Evolutionary conservation across 805 yeast genomes (phyloP).

Genomic region (Wickerhamiella cacticola): DNA sequence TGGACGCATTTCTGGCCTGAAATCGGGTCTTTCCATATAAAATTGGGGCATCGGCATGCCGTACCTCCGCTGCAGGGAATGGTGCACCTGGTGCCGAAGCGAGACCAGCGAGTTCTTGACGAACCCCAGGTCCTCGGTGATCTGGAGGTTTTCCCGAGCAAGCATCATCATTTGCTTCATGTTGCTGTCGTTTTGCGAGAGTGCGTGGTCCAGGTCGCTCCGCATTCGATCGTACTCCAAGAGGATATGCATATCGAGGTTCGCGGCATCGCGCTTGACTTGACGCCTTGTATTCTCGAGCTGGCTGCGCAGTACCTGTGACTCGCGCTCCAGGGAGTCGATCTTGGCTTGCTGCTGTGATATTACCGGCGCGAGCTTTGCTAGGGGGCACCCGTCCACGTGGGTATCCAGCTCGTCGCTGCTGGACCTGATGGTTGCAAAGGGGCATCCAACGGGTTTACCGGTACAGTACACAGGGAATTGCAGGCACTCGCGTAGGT

Average conservation of each 20-base stretch:
- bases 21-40: background rate
- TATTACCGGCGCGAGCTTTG: slow-evolving; percentile 23
- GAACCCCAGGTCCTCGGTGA: slow-evolving; percentile 27
- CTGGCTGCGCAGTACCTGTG: slow-evolving; percentile 24
- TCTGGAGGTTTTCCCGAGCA: slow-evolving; percentile 28
- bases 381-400: slow-evolving; percentile 22
- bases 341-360: slow-evolving; percentile 24
- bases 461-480: slow-evolving; percentile 15
- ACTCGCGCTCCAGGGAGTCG: slow-evolving; percentile 26
- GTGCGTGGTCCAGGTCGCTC: slow-evolving; percentile 26
- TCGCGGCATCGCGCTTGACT: slow-evolving; percentile 18
- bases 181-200: slow-evolving; percentile 27
- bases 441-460: slow-evolving; percentile 17
- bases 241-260: slow-evolving; percentile 24
- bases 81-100: slow-evolving; percentile 28
- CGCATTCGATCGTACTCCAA: slow-evolving; percentile 30
- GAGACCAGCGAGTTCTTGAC: slow-evolving; percentile 17
- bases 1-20: background rate
- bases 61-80: slow-evolving; percentile 3
- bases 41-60: slow-evolving; percentile 1
- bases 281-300: slow-evolving; percentile 21
- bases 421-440: slow-evolving; percentile 18
- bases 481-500: slow-evolving; percentile 14
- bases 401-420: slow-evolving; percentile 21
- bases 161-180: slow-evolving; percentile 27